Base-by-base conservation (phyloP, 2,329 filamentous ascomycete species). In the Rutstroemia sp. region DNA sequence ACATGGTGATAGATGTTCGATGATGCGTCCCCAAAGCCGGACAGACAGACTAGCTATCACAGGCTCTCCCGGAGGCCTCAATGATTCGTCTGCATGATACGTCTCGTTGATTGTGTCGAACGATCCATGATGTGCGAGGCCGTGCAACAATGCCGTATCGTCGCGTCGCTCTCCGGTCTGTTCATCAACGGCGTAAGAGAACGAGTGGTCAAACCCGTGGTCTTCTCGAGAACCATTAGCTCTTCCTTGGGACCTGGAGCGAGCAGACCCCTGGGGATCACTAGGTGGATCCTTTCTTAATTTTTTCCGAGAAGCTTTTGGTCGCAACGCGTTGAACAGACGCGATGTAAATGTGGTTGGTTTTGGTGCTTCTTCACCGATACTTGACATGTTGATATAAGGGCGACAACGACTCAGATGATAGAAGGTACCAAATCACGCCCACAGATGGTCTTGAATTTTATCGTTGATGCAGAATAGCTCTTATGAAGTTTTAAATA, bases 21-120 rank as follows among this genome's bases (percentile, higher is more conserved):
- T 67, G 41, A 81, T 73, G 4, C 59, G 59, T 7, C 67, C 64
- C 80, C 80, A 83, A 3, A 80, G 58, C 3, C 68, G 65, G 1
- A 69, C 60, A 4, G 78, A 67, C 14, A 82, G 65, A 44, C 71
- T 75, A 1, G 72, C 72, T 37, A 82, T 71, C 16, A 74, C 65
- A 6, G 62, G 62, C 53, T 80, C 76, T 63, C 73, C 53, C 66
- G 67, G 57, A 56, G 59, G 47, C 62, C 67, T 54, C 38, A 51
- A 57, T 30, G 59, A 56, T 7, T 58, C 42, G 19, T 58, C 52
- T 27, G 42, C 18, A 14, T 38, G 44, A n/a, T 58, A 34, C 10
- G 52, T 51, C 18, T 49, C 55, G 48, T 62, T 53, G 16, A 66
- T 45, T 37, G 64, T 65, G 27, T 66, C 64, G 37, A 62, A 59